Percentiles rank a stretch among this genome's conserved stretches.
Evolutionary conservation across 768 basidiomycete species (phyloP).

Genomic region (Tremella fuciformis): DNA sequence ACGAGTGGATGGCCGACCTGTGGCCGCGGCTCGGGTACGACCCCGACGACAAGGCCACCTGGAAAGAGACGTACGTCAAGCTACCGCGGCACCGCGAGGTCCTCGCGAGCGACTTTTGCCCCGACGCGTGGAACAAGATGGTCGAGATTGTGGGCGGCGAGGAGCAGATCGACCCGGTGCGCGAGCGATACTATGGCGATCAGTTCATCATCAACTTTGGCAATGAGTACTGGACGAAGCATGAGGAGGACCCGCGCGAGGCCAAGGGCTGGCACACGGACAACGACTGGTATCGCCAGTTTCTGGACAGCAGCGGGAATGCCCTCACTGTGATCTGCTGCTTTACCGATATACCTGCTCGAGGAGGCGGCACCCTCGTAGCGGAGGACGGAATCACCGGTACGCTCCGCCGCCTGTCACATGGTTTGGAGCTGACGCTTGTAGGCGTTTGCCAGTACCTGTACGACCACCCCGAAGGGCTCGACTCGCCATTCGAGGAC

Average conservation of each 20-base stretch:
- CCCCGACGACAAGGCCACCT: conserved; percentile 29
- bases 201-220: conserved; percentile 39
- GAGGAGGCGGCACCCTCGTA: too few relatives aligned
- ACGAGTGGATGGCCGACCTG: conserved; percentile 28
- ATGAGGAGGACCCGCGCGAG: conserved; percentile 5
- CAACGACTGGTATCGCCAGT: conserved; percentile 33
- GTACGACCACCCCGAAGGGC: conserved; percentile 31
- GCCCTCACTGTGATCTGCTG: conserved; percentile 37
- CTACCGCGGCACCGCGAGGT: conserved; percentile 33
- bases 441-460: conserved; percentile 20
- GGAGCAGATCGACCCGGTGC: conserved; percentile 27
- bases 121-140: conserved; percentile 34
- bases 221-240: conserved; percentile 13
- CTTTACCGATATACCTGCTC: too few relatives aligned
- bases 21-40: conserved; percentile 32
- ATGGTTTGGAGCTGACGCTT: background rate
- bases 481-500: conserved; percentile 27
- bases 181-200: conserved; percentile 34
- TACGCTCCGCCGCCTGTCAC: conserved; percentile 16
- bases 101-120: conserved; percentile 24
- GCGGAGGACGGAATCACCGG: too few relatives aligned
- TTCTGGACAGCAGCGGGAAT: conserved; percentile 32
- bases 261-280: conserved; percentile 29
- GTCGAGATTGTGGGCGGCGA: conserved; percentile 35
- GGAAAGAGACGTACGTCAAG: conserved; percentile 16